phyloP scores from a whole-genome alignment of 345 rosid genomes.

The Salix caprea region DNA sequence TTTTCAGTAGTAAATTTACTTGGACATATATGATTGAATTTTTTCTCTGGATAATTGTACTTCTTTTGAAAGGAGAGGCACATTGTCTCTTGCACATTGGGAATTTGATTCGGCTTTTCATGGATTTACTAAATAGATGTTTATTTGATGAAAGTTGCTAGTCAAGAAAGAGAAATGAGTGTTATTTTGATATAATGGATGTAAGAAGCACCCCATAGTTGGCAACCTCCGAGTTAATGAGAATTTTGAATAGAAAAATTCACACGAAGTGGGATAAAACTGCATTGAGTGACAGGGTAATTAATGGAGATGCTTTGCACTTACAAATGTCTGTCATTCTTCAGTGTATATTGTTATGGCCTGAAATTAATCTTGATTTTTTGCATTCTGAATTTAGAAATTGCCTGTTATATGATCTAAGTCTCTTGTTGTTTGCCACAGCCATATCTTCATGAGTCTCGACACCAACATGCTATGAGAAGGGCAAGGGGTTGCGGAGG shows the following conservation, averaged over 20 bases:
- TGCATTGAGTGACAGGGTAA: not conserved
- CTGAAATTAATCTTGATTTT: not conserved
- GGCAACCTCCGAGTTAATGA: not conserved
- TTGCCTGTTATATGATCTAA: not conserved
- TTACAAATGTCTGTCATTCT: not conserved
- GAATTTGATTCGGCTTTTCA: too few relatives aligned
- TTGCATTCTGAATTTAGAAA: not conserved
- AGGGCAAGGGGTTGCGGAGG: conserved; percentile 74
- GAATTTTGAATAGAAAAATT: not conserved
- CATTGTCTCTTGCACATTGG: too few relatives aligned
- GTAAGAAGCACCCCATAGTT: not conserved
- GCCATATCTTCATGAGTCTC: conserved; percentile 81
- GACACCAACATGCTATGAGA: conserved; percentile 73
- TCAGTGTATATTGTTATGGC: not conserved
- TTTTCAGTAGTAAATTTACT: not conserved
- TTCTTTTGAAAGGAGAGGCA: not conserved
- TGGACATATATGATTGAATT: not conserved
- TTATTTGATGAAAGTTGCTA: not conserved
- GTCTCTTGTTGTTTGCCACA: conserved; percentile 22
- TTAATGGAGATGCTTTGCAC: not conserved
- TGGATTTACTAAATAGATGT: too few relatives aligned
- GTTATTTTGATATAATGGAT: not conserved
- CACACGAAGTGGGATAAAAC: not conserved
- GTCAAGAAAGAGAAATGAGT: not conserved
- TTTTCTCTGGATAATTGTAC: not conserved